Base-by-base conservation (phyloP, 2,329 filamentous ascomycete genomes). In the Colletotrichum shisoi region DNA sequence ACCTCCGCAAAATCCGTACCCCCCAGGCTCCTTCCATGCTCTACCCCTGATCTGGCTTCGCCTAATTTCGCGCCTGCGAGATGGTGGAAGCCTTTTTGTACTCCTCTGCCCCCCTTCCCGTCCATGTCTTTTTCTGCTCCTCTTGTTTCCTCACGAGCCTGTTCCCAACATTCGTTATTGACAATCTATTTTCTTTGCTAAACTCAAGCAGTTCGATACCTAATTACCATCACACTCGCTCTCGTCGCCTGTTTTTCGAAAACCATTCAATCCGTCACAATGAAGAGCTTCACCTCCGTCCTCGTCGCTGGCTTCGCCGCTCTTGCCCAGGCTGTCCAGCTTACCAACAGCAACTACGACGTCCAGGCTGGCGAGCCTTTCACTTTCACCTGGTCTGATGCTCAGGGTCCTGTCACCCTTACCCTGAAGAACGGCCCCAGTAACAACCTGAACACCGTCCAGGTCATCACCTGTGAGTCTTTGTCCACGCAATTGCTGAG, bases 341-440 rank as follows among this genome's bases (percentile, higher is more conserved):
- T 79, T 65, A 79, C 77, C 72, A 79, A 78, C 74, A 73, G 63
- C 69, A 72, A 75, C 70, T 79, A 71, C 70, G 67, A 72, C 42
- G 69, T 83, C 62, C 49, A 68, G 48, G 75, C 77, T 63, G 81
- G 79, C 69, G 37, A 75, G 72, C 72, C 80, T 58, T 83, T 83
- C 74, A 77, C 74, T 62, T 74, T 84, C 66, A 81, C 74, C 58
- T 84, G 82, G 82, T 40, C 68, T 57, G 76, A 75, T 34, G 79
- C 77, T 40, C 59, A 68, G 4, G 81, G 80, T 45, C 74, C 79
- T 13, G 81, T 83, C 67, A 81, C 78, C 63, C 73, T 84, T 58
- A 73, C 64, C 19, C 73, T 84, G 57, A 76, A 80, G 74, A 73
- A 74, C 34, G 82, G 82, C 51, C 42, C 73, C n/a, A 51, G 72